These are phyloP conservation scores for Voacanga thouarsii DNA, from an alignment of 257 asterid genomes.

Conservation along the genomic window DNA sequence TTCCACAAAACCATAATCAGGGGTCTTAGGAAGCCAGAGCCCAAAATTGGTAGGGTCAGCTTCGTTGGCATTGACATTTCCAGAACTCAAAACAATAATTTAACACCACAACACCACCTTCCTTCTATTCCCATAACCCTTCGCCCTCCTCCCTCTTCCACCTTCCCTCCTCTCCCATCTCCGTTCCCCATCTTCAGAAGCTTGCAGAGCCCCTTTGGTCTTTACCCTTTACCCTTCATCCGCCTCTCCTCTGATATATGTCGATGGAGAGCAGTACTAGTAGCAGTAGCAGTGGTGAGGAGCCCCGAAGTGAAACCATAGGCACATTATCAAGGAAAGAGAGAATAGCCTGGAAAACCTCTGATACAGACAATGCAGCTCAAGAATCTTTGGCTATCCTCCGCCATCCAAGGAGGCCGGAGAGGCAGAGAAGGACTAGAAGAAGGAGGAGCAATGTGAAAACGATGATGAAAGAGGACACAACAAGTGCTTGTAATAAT, in stretches of 20 bases:
- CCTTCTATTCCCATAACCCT: background rate
- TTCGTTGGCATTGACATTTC: conserved; percentile 56
- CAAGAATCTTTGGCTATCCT: conserved; percentile 18
- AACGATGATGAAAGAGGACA: conserved; percentile 11
- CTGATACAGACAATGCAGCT: conserved; percentile 11
- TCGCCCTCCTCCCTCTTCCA: background rate
- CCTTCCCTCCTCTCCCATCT: background rate
- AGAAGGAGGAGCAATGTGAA: conserved; percentile 15
- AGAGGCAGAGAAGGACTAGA: conserved; percentile 16
- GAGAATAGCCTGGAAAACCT: conserved; percentile 3
- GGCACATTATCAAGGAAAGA: conserved; percentile 27
- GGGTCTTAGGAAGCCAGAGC: conserved; percentile 27
- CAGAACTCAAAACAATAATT: conserved; percentile 32
- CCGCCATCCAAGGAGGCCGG: conserved; percentile 22
- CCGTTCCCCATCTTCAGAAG: background rate
- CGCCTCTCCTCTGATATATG: background rate
- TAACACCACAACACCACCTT: conserved; percentile 29
- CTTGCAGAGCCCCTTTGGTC: background rate
- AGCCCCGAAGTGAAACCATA: conserved; percentile 9
- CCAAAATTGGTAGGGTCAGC: conserved; percentile 42
- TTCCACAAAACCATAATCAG: conserved; percentile 31
- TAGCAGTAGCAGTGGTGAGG: conserved; percentile 1
- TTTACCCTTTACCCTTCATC: background rate
- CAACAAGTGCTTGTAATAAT: background rate
- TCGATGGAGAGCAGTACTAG: conserved; percentile 30